These are phyloP conservation scores for Cyberlindnera mycetangii DNA, from an alignment of 805 yeast species.

Conservation along the genomic window DNA sequence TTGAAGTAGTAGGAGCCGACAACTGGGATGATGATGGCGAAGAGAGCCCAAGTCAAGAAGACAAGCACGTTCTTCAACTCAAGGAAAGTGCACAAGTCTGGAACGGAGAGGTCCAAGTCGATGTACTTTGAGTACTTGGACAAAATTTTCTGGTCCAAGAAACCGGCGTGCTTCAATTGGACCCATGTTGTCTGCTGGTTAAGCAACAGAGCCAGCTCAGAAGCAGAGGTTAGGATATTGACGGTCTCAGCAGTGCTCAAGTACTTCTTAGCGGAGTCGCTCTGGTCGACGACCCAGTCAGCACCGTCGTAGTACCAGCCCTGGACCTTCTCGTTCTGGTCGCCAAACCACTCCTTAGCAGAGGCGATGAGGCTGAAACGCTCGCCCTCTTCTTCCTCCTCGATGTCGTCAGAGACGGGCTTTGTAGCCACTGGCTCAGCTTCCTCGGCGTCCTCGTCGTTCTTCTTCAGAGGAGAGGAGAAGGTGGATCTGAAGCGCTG, in stretches of 20 bases:
- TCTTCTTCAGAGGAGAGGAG: conserved; percentile 24
- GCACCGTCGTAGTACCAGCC: conserved; percentile 22
- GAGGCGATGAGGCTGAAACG: conserved; percentile 12
- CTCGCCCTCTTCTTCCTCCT: conserved; percentile 16
- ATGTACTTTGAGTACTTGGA: conserved; percentile 20
- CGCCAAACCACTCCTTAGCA: conserved; percentile 24
- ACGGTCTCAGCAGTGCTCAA: conserved; percentile 31
- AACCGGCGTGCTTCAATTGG: conserved; percentile 18
- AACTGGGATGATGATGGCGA: conserved; percentile 24
- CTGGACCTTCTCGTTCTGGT: conserved; percentile 20
- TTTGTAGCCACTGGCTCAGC: too few species aligned
- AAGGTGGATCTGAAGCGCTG: conserved; percentile 22
- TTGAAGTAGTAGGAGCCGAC: conserved; percentile 30
- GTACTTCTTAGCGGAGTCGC: conserved; percentile 19
- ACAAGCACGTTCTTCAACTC: conserved; percentile 21
- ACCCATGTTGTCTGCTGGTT: conserved; percentile 20
- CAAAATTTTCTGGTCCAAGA: conserved; percentile 21
- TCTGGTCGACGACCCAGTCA: conserved; percentile 8
- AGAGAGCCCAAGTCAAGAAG: conserved; percentile 25
- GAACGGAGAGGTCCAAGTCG: conserved; percentile 14
- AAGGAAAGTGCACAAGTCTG: conserved; percentile 21
- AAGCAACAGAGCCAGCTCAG: conserved; percentile 22
- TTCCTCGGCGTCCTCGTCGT: background rate
- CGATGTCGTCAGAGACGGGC: conserved; percentile 4
- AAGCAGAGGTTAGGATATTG: conserved; percentile 15